phyloP scores from a whole-genome alignment of 2,329 filamentous ascomycete genomes.

The Botryosphaeria dothidea region DNA sequence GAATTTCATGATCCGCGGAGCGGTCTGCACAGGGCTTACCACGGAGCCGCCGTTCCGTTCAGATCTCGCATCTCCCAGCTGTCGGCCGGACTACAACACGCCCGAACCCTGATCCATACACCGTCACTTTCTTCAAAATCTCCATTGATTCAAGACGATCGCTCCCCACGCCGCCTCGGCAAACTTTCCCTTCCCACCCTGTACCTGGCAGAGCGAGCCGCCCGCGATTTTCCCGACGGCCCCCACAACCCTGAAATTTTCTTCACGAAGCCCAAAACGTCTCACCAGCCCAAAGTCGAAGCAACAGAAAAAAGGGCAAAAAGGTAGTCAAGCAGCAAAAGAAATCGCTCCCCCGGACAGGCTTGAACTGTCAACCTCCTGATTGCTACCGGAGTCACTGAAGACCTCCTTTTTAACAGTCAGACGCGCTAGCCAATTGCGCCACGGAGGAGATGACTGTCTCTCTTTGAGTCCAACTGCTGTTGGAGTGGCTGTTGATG shows the following conservation, averaged over 20 bases:
- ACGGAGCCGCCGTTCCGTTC: too few relatives aligned
- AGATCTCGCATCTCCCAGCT: too few relatives aligned
- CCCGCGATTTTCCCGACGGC: neutral
- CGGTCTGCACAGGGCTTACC: too few relatives aligned
- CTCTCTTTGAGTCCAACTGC: neutral
- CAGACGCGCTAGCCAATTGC: constrained; percentile 61
- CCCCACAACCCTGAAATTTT: neutral
- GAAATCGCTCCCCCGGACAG: constrained; percentile 4
- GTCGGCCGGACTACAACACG: too few relatives aligned
- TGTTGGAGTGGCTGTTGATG: neutral
- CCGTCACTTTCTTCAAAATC: too few relatives aligned
- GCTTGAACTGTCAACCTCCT: constrained; percentile 18
- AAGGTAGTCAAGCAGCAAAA: neutral
- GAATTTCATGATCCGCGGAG: too few relatives aligned
- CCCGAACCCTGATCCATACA: too few relatives aligned
- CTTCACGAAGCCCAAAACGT: neutral
- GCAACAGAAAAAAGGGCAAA: neutral
- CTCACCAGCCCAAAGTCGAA: neutral
- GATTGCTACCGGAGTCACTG: neutral
- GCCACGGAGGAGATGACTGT: constrained; percentile 36
- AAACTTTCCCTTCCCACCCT: neutral
- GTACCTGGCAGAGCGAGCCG: too few relatives aligned
- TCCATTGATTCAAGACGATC: too few relatives aligned
- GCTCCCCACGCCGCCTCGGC: neutral
- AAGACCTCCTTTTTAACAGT: constrained; percentile 56